Conservation (phyloP, 2,329 filamentous ascomycete genomes). For the Paecilomyces dactylethromorphus region DNA sequence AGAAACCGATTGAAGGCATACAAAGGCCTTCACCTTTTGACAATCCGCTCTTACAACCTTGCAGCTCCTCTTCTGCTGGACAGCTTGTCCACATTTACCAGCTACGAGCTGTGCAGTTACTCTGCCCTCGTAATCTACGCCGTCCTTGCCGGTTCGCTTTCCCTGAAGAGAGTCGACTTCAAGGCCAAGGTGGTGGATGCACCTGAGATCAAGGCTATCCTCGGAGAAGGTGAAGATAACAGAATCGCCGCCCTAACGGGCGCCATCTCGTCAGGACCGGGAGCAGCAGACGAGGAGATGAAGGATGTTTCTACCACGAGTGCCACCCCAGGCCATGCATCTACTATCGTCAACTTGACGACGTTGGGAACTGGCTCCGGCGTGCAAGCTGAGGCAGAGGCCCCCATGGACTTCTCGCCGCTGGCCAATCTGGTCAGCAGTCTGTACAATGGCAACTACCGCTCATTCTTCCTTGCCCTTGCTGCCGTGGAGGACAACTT, state of each 20-base stretch:
- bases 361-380: slow-evolving; percentile 66
- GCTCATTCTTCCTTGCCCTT: slow-evolving; percentile 84
- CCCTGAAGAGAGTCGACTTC: slow-evolving; percentile 94
- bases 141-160: slow-evolving; percentile 87
- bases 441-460: slow-evolving; percentile 90
- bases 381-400: slow-evolving; percentile 66
- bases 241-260: slow-evolving; percentile 77
- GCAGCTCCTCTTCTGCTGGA: slow-evolving; percentile 92
- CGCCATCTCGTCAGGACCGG: slow-evolving; percentile 71
- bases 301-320: slow-evolving; percentile 52
- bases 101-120: slow-evolving; percentile 97
- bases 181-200: slow-evolving; percentile 98
- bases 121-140: slow-evolving; percentile 92
- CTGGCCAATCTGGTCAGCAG: slow-evolving; percentile 83
- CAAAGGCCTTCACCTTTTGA: slow-evolving; percentile 88
- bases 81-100: slow-evolving; percentile 95
- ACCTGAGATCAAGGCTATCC: slow-evolving; percentile 94
- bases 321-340: slow-evolving; percentile 46
- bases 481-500: slow-evolving; percentile 90
- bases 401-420: slow-evolving; percentile 79
- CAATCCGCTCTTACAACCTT: slow-evolving; percentile 80
- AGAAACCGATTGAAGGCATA: slow-evolving; percentile 98
- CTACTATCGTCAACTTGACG: slow-evolving; percentile 80
- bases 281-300: slow-evolving; percentile 69
- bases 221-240: slow-evolving; percentile 74